Base-by-base conservation (phyloP, 768 basidiomycete species). In the Austroboletus eburneus region DNA sequence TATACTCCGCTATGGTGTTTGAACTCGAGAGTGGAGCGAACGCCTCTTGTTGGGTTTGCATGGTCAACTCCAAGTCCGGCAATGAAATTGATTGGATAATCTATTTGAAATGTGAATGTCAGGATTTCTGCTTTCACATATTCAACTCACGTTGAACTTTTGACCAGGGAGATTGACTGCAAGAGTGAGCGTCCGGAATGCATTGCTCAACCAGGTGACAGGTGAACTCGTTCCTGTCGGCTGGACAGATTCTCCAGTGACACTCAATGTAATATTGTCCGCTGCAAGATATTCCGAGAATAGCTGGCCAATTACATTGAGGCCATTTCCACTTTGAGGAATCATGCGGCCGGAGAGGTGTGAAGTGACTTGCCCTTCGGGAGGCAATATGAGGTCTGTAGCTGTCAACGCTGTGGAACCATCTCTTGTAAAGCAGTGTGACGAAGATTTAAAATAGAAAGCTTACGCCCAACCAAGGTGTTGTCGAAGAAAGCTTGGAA, bases 261-360 rank as follows among this genome's bases (percentile, higher is more conserved):
- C 78, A 21, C 69, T 64, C 37, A 87, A 69, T 1, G 81, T 83
- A 49, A 79, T 74, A 48, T 86, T 84, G 50, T 80, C 62, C 4
- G 79, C 85, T 16, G 76, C 73, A 44, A 87, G 69, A 63, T 77
- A 87, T 38, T 77, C 68, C 1, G 83, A 80, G 68, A 86, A 87
- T n/a, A 87, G 71, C 21, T 63, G 62, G 13, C 85, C 84, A 9
- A 86, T 71, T 9, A 68, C 68, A 17, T 75, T 66, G 14, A 86
- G 64, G 44, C 72, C 71, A 21, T 66, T 59, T n/a, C 80, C 81
- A 45, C 67, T 77, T 55, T 85, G 78, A 12, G 82, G 83, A 21
- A 81, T 57, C 42, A 86, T 81, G 24, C 77, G 80, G 22, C 84
- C 85, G n/a, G 70, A 66, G 22, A 87, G 74, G 39, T 82, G 79